Evolutionary conservation across 257 asterid genomes (phyloP).

Genomic region (Capsicum rhomboideum): DNA sequence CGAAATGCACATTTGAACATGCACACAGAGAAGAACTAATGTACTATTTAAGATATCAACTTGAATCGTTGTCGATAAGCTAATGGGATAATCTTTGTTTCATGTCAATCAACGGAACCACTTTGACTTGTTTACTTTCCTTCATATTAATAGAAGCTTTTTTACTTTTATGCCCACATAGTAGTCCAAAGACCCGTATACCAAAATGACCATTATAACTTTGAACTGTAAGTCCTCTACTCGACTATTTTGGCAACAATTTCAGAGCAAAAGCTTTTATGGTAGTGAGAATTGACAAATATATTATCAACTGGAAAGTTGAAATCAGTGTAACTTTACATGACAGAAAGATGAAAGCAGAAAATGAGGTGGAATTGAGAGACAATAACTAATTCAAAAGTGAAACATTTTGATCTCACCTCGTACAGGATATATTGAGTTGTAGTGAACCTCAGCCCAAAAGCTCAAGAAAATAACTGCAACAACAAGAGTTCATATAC

Average conservation of each 20-base stretch:
- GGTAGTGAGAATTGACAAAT: background rate
- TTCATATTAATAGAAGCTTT: background rate
- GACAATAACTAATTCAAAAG: background rate
- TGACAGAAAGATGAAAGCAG: background rate
- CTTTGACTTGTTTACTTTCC: background rate
- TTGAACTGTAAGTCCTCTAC: background rate
- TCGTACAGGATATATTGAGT: constrained; percentile 90
- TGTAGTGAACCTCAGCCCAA: constrained; percentile 98
- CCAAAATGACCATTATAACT: background rate
- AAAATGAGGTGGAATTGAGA: background rate
- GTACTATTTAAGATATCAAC: background rate
- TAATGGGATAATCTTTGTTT: background rate
- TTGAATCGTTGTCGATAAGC: background rate
- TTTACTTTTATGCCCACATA: background rate
- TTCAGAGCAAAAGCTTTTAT: background rate
- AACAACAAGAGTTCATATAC: background rate
- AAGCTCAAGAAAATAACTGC: constrained; percentile 94
- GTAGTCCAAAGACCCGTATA: background rate
- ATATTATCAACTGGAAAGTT: background rate
- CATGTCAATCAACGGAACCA: background rate
- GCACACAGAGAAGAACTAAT: background rate
- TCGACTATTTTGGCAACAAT: background rate
- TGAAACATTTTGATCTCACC: constrained; percentile 34
- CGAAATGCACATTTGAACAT: background rate
- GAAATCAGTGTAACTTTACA: background rate